Conservation (phyloP, 1,284 basidiomycete genomes). For the Rhodotorula sp. region DNA sequence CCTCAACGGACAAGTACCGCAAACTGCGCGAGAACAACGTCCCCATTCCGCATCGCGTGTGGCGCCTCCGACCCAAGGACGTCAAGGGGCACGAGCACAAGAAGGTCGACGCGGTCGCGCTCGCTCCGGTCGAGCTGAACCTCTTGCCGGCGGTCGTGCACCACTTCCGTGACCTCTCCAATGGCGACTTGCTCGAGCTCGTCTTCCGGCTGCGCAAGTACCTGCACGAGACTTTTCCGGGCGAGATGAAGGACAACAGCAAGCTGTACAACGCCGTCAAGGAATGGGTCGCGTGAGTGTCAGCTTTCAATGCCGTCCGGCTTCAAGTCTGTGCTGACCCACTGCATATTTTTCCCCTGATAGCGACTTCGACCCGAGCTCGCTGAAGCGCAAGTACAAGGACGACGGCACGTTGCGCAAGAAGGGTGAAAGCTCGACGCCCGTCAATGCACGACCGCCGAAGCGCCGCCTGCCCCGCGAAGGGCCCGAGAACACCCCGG, state of each 20-base stretch:
- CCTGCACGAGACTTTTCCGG: neutral
- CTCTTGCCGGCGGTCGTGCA: neutral
- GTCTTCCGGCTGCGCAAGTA: conserved; percentile 1
- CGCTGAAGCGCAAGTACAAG: conserved; percentile 4
- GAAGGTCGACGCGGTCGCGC: neutral
- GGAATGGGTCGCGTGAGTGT: conserved; percentile 12
- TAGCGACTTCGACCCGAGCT: conserved; percentile 1
- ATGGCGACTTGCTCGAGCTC: conserved; percentile 22
- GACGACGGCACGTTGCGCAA: conserved; percentile 8
- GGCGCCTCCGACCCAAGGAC: conserved; percentile 2
- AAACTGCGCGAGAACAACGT: neutral
- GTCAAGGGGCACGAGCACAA: neutral
- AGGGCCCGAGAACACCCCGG: neutral
- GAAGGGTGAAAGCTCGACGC: neutral
- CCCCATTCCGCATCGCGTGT: conserved; percentile 22
- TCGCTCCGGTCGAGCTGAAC: conserved; percentile 14
- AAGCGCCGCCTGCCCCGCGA: neutral
- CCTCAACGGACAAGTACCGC: neutral
- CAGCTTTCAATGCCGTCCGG: neutral
- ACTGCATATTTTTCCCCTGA: too few relatives aligned
- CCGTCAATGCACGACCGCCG: neutral
- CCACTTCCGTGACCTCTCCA: neutral
- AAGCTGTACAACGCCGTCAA: conserved; percentile 10
- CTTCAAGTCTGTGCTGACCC: too few relatives aligned
- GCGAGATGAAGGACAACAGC: conserved; percentile 25